Evolutionary conservation across 73 alveolate species (phyloP), one percentile per base, ranked within the genome.

Genomic region (Paramecium caudatum): DNA sequence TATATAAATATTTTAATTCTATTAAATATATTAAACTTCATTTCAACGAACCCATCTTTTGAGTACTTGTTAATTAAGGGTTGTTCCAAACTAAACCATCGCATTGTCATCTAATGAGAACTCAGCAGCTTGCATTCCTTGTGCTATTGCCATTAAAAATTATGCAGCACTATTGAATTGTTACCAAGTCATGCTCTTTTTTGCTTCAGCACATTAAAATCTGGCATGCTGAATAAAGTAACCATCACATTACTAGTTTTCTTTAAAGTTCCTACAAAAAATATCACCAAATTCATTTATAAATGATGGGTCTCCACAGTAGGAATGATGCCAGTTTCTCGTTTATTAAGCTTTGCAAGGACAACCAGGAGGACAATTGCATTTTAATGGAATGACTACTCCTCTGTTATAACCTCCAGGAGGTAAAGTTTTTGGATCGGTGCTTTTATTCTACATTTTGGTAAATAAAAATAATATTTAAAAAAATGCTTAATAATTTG

Each of bases 111-210:
- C n/a, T n/a, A n/a, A n/a, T n/a, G n/a, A n/a, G 16, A 55, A 55
- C 30, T 55, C 80, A 10, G 80, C 80, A 23, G 80, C 80, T 21
- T 55, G 7, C 3, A 55, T 55, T 17, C 80, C 80, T 55, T 55
- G 37, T 4, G 80, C 80, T 1, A 55, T 10, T 4, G 80, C 80
- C 80, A 55, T 55, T 3, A 55, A 5, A 55, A 55, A 55, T 55
- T 55, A 6, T 0, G 80, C 80, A 19, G 80, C 80, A 4, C 23
- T 23, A 27, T 5, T 6, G 30, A 23, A 55, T 4, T 25, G 46
- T 0, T 27, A 17, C 80, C 80, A 55, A 55, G 80, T 55, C 4
- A 27, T 10, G n/a, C 45, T 55, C 13, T 10, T 25, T 55, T 55
- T 0, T 8, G 80, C 46, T 0, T 0, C 15, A 4, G 46, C 23